phyloP scores from a whole-genome alignment of 1,284 basidiomycete species.

The Leccinum idahoense region DNA sequence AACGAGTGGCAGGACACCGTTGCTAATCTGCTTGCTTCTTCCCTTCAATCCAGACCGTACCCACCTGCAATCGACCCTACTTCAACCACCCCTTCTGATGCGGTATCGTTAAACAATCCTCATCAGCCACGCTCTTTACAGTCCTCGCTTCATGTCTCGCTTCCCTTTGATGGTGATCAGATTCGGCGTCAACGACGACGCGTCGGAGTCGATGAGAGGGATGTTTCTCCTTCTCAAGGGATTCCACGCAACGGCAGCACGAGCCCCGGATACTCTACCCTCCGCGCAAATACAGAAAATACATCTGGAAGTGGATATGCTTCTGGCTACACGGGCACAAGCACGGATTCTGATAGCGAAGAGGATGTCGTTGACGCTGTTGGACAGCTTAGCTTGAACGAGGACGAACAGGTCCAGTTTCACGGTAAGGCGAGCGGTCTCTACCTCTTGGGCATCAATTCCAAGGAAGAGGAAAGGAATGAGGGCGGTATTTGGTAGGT shows the following conservation, averaged over 20 bases:
- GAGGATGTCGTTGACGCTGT: slow-evolving; percentile 66
- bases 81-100: slow-evolving; percentile 6
- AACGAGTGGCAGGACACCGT: slow-evolving; percentile 78
- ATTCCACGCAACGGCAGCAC: slow-evolving; percentile 11
- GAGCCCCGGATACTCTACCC: slow-evolving; percentile 18
- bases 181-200: slow-evolving; percentile 25
- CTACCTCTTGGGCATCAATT: slow-evolving; percentile 64
- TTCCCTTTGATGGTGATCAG: slow-evolving; percentile 15
- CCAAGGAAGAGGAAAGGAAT: slow-evolving; percentile 58
- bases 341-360: slow-evolving; percentile 35
- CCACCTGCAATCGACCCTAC: slow-evolving; percentile 2
- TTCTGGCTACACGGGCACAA: slow-evolving; percentile 26
- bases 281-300: slow-evolving; percentile 3
- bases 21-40: slow-evolving; percentile 36
- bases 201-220: slow-evolving; percentile 3
- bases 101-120: slow-evolving; percentile 14
- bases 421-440: slow-evolving; percentile 79
- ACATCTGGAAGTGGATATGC: slow-evolving; percentile 19
- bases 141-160: slow-evolving; percentile 13
- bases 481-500: slow-evolving; percentile 75
- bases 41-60: slow-evolving; percentile 9
- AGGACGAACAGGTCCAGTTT: slow-evolving; percentile 75
- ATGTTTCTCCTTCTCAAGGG: slow-evolving; percentile 7
- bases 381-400: slow-evolving; percentile 80
- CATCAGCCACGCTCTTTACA: slow-evolving; percentile 2